A percentile compares a stretch with the other conserved stretches of the same genome.
phyloP scores from a whole-genome alignment of 768 basidiomycete species.

The Fomitopsis pulvina region DNA sequence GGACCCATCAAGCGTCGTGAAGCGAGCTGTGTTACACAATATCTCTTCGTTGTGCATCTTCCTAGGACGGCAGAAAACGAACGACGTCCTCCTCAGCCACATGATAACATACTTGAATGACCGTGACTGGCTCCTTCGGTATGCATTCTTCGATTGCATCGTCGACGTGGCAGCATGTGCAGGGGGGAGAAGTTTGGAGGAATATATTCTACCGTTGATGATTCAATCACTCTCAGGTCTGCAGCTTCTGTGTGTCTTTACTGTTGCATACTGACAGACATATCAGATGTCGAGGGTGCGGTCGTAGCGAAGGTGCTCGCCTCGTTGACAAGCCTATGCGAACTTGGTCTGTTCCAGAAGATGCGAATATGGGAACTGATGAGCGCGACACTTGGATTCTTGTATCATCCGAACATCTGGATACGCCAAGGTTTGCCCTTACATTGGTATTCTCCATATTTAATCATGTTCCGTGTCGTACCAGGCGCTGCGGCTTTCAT shows the following conservation, averaged over 20 bases:
- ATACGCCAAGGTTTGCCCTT: conserved; percentile 74
- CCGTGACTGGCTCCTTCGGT: conserved; percentile 85
- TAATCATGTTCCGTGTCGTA: too few relatives aligned
- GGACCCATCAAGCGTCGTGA: conserved; percentile 85
- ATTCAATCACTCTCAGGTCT: conserved; percentile 89
- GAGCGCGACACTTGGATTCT: conserved; percentile 78
- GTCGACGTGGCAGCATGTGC: conserved; percentile 95
- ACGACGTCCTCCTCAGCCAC: conserved; percentile 89
- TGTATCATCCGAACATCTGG: conserved; percentile 96
- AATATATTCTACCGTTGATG: conserved; percentile 96
- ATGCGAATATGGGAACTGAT: conserved; percentile 98
- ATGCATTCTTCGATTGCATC: conserved; percentile 92
- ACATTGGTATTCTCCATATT: too few relatives aligned
- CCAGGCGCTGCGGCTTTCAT: conserved; percentile 88
- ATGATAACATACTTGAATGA: conserved; percentile 84
- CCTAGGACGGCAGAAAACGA: conserved; percentile 87
- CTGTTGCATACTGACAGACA: conserved; percentile 6
- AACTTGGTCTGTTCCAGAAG: conserved; percentile 85
- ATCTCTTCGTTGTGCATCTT: conserved; percentile 90
- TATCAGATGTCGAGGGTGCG: conserved; percentile 85
- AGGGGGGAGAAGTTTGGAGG: conserved; percentile 85
- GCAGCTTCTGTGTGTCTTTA: not conserved
- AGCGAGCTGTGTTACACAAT: conserved; percentile 82
- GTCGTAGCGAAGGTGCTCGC: conserved; percentile 89
- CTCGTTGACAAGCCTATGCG: conserved; percentile 82